Base-by-base conservation (phyloP, 257 asterid species). In the Ophiorrhiza pumila region DNA sequence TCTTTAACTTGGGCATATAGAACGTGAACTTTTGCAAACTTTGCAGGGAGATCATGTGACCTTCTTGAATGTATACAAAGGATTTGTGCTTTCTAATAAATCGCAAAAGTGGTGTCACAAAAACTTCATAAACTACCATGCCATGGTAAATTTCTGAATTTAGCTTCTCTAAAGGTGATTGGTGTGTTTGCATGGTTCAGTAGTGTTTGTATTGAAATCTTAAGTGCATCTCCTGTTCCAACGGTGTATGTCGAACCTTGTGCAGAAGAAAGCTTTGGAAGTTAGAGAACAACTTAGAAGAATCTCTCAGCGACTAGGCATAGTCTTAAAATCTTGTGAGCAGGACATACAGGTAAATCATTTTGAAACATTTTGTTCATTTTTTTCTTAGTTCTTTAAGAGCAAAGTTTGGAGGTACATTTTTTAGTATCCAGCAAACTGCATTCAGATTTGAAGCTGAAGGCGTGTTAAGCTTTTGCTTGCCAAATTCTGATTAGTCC, bases 41-140 rank as follows among this genome's bases (percentile, higher is more conserved):
- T 63, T 86, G 82, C 90, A 95, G 99, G 99, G 99, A 71, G 99
- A 95, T 71, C 97, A 90, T 77, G 87, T 91, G 43, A 87, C 98
- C 62, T 95, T 90, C 87, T 83, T 95, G 76, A 95, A 95, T 45
- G 91, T 95, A 68, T 89, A 90, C 80, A 95, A 85, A 87, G 99
- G 98, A 74, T 95, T 87, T 87, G 71, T 83, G n/a, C 84, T 76
- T 77, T 92, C 97, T 34, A 84, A 89, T 50, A 91, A 82, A 92
- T 92, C 99, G 73, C 82, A 97, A 23, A 90, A 85, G 73, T 95
- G 99, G 99, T 95, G 99, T 79, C 96, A 90, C 80, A 91, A 87
- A 89, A 95, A 95, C 80, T 90, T 85, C 81, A 49, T 94, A 77
- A 94, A 94, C 82, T 94, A 88, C 79, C 96, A 95, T 47, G 96